A percentile compares a stretch with the other conserved stretches of the same genome.
These are phyloP conservation scores for Chrysoporthe austroafricana DNA, from an alignment of 2,329 filamentous ascomycete genomes.

Conservation along the genomic window DNA sequence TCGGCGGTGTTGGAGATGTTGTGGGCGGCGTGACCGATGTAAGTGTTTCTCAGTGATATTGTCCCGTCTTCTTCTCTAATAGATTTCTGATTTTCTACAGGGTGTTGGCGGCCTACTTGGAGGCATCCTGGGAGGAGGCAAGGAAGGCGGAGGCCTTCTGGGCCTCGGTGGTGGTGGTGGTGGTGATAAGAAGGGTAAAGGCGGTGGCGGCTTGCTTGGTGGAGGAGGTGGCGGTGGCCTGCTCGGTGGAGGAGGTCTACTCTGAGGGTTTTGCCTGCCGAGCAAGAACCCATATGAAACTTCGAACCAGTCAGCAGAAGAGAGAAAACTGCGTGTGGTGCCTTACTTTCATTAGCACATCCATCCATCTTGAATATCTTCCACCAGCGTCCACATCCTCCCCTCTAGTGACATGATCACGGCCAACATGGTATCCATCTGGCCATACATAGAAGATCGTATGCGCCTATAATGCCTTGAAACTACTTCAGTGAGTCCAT, in stretches of 20 bases:
- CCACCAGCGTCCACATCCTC: not conserved
- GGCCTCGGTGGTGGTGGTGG: conserved; percentile 22
- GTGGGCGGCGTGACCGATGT: conserved; percentile 27
- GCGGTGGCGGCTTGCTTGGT: conserved; percentile 18
- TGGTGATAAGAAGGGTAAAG: conserved; percentile 23
- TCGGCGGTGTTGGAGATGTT: conserved; percentile 28
- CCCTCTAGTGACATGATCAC: not conserved
- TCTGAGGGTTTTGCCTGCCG: not conserved
- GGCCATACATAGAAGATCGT: not conserved
- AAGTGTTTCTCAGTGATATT: not conserved
- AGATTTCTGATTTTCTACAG: not conserved
- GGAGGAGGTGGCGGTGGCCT: conserved; percentile 22
- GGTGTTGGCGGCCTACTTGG: conserved; percentile 28
- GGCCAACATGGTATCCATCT: not conserved
- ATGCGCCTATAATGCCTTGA: no score
- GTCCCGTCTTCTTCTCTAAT: not conserved
- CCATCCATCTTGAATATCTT: not conserved
- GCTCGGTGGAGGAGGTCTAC: conserved; percentile 19
- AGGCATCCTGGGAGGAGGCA: conserved; percentile 24
- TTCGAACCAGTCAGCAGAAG: not conserved
- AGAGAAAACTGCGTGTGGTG: not conserved
- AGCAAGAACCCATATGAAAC: conserved; percentile 3
- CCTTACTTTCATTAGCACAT: conserved; percentile 7
- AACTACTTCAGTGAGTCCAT: no score
- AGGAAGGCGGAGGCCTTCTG: conserved; percentile 14